These are phyloP conservation scores for Fraxinus velutina DNA, from an alignment of 305 asterid species.

Conservation along the genomic window DNA sequence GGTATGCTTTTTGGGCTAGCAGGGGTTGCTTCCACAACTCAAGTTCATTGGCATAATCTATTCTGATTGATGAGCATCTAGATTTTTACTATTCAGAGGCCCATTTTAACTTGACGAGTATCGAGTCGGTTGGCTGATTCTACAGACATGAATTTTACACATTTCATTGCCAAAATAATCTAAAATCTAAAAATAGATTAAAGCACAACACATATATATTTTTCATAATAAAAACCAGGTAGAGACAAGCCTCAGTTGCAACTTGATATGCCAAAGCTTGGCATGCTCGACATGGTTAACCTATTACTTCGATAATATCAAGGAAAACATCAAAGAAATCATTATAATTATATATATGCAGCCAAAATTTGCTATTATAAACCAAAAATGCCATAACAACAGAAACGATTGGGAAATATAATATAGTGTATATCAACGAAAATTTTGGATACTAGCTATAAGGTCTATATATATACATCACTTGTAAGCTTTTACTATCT, in stretches of 20 bases:
- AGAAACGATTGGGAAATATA: not conserved
- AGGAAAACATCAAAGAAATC: not conserved
- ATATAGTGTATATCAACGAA: not conserved
- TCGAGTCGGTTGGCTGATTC: not conserved
- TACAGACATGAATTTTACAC: not conserved
- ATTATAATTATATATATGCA: not conserved
- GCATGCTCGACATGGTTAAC: not conserved
- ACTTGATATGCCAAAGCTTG: not conserved
- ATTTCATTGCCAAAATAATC: not conserved
- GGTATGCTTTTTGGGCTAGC: not conserved
- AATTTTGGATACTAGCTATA: not conserved
- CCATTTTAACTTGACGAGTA: not conserved
- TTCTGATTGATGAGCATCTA: not conserved
- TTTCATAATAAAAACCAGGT: not conserved
- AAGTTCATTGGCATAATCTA: not conserved
- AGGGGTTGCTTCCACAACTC: not conserved
- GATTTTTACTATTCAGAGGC: not conserved
- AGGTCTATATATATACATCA: not conserved
- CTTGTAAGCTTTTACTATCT: not conserved
- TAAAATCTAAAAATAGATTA: not conserved
- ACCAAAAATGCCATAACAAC: not conserved
- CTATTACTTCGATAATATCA: not conserved
- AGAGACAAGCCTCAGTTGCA: not conserved
- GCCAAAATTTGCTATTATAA: not conserved
- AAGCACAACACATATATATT: not conserved